Evolutionary conservation across 2,329 filamentous ascomycete genomes (phyloP), one percentile per base, ranked within the genome.

Genomic region (Aspergillus texensis): DNA sequence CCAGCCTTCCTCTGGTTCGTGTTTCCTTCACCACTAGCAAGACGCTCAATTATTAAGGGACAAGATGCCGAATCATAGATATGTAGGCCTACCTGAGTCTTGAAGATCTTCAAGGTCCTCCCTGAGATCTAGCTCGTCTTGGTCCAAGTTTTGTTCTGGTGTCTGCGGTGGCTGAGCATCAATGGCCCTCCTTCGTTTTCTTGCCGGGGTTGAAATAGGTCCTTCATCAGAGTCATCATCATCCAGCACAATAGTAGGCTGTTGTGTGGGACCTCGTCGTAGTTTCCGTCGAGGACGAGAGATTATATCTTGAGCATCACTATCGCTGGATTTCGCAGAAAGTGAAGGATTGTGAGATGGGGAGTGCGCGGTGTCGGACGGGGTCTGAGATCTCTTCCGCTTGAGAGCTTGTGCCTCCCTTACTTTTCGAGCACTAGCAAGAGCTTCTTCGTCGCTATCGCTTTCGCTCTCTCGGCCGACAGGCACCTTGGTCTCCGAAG

Each of bases 21-120:
- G 73, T 74, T 43, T 75, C 70, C 41, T 74, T 78, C 4, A 77
- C 71, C 45, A 76, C 77, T 80, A 12, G 36, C 16, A 19, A 24
- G 28, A 54, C 46, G 26, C 28, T 63, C 54, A 62, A 24, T 43
- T 4, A 11, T 1, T 16, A n/a, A n/a, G 16, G 16, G 12, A 34
- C 10, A 12, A 26, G 4, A 12, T 12, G 4, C 10, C 39, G n/a
- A 43, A 21, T 14, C 28, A 6, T 28, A 41, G 5, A 48, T 4
- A 41, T 4, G 8, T n/a, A 55, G 36, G 28, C 16, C 59, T 75
- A 78, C 79, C 76, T 57, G 81, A 82, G 63, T 81, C 79, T 53
- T 78, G 75, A 4, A 83, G 73, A 62, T 80, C 79, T 57, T 77
- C 72, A 5, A 83, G 68, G 65, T 83, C 81, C 57, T 81, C 80